Evolutionary conservation across 2,329 filamentous ascomycete genomes (phyloP).

Genomic region (Pyrenophora graminea): DNA sequence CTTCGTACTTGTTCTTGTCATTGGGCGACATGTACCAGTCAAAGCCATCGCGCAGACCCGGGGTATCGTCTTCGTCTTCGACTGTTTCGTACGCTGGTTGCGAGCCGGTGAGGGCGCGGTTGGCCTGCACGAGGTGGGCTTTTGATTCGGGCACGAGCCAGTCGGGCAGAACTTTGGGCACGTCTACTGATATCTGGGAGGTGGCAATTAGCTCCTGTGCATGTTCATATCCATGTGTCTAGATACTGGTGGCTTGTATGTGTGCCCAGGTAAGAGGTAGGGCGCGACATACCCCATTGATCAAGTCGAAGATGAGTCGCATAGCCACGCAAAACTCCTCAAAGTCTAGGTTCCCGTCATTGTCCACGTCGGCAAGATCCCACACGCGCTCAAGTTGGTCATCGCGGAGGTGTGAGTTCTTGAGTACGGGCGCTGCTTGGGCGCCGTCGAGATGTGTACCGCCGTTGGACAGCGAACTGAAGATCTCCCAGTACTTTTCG

Average conservation of each 20-base stretch:
- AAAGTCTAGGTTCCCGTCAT: slow-evolving; percentile 96
- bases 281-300: slow-evolving; percentile 74
- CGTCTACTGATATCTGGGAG: slow-evolving; percentile 73
- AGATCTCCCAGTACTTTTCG: slow-evolving; percentile 81
- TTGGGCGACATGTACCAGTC: slow-evolving; percentile 98
- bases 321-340: slow-evolving; percentile 99
- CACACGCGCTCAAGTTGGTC: slow-evolving; percentile 95
- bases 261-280: too few relatives aligned
- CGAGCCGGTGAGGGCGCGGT: slow-evolving; percentile 67
- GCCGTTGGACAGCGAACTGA: slow-evolving; percentile 68
- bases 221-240: too few relatives aligned
- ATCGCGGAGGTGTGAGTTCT: slow-evolving; percentile 72
- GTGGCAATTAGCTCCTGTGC: background rate
- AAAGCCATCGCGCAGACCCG: slow-evolving; percentile 91
- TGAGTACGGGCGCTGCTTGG: slow-evolving; percentile 72
- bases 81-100: slow-evolving; percentile 84
- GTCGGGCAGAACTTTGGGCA: slow-evolving; percentile 84
- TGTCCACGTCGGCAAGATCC: slow-evolving; percentile 96
- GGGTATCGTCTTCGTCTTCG: slow-evolving; percentile 75
- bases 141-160: slow-evolving; percentile 93
- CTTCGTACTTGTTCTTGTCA: slow-evolving; percentile 93
- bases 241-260: too few relatives aligned
- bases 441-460: slow-evolving; percentile 68
- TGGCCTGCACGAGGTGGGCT: slow-evolving; percentile 49
- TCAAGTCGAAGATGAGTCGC: slow-evolving; percentile 94